Conservation (phyloP, 306 rosid species). For the Dalbergia cochinchinensis region DNA sequence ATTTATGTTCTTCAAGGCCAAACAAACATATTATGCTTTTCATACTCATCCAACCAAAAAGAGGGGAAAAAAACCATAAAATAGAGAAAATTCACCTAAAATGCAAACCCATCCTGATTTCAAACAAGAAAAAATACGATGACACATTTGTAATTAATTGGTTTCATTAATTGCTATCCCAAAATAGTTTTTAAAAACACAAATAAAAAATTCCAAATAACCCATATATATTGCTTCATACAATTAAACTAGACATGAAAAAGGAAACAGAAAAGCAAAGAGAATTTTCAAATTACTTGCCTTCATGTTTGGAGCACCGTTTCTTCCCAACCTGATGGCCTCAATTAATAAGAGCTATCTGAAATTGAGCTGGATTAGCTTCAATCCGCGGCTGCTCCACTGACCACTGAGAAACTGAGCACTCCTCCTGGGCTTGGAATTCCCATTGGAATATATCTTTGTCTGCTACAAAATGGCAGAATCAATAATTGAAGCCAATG, state of each 20-base stretch:
- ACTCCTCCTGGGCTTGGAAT: background rate
- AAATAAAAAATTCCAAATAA: no score
- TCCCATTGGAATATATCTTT: background rate
- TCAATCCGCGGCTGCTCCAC: background rate
- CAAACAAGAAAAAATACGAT: no score
- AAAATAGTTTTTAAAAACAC: no score
- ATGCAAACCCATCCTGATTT: no score
- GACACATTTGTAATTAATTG: no score
- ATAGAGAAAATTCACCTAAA: no score
- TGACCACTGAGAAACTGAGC: background rate
- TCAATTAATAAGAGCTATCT: background rate
- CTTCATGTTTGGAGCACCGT: background rate
- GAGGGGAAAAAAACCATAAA: no score
- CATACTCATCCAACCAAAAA: no score
- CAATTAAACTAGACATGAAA: background rate
- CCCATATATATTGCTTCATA: no score
- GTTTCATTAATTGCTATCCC: no score
- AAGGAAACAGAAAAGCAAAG: background rate
- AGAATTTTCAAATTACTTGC: slow-evolving; percentile 1
- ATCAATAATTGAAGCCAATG: background rate
- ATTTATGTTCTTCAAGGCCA: no score
- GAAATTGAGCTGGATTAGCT: slow-evolving; percentile 13
- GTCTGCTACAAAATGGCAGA: background rate
- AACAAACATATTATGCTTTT: no score
- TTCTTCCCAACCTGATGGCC: background rate